phyloP scores from a whole-genome alignment of 495 filamentous ascomycete genomes.

The Aspergillus biplanus region DNA sequence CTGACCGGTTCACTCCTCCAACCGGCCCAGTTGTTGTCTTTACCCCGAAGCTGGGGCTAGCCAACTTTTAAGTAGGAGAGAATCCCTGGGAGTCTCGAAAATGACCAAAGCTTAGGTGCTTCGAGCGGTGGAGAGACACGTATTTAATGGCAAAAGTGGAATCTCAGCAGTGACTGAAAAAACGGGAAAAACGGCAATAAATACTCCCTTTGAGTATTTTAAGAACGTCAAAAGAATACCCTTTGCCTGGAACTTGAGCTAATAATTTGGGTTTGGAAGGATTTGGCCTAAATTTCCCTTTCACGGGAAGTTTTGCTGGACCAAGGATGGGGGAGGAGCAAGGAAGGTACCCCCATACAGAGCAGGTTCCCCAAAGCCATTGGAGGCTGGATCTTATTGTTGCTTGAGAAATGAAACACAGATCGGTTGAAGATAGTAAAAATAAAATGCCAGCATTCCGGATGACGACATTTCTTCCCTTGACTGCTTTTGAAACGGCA shows the following conservation, averaged over 20 bases:
- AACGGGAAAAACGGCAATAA: too few species aligned
- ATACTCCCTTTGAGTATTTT: too few species aligned
- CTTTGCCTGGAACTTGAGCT: too few species aligned
- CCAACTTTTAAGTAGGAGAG: background rate
- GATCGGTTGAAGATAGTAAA: background rate
- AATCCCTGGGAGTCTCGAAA: background rate
- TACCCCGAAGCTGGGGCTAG: background rate
- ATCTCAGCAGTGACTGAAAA: too few species aligned
- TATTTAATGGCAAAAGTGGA: too few species aligned
- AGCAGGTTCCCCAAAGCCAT: background rate
- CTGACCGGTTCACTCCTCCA: too few species aligned
- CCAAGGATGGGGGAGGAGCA: background rate
- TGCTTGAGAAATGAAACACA: background rate
- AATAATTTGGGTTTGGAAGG: background rate
- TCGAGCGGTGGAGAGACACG: too few species aligned
- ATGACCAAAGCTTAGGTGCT: too few species aligned
- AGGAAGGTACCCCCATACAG: too few species aligned
- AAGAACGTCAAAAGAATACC: too few species aligned
- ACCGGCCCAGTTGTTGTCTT: background rate
- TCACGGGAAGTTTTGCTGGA: background rate
- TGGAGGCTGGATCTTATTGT: background rate
- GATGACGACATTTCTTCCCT: conserved; percentile 1
- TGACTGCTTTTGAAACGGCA: background rate
- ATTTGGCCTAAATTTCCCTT: background rate
- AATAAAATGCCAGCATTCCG: conserved; percentile 1